Evolutionary conservation across 2,329 filamentous ascomycete species (phyloP), one percentile per base, ranked within the genome.

Genomic region (Tothia fuscella): DNA sequence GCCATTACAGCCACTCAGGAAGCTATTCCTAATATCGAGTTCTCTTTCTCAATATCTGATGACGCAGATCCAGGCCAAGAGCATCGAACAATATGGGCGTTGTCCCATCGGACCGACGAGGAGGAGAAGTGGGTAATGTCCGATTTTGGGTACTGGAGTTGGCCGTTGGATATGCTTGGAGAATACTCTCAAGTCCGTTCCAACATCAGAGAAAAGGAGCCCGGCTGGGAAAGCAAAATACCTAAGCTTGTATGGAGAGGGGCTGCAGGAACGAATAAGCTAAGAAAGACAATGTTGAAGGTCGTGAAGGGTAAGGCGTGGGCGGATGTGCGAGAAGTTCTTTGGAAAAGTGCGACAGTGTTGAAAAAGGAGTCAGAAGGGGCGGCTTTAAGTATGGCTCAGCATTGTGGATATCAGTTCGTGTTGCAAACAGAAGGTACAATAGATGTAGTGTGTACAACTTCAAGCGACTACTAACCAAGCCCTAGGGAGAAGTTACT

Each of bases 1-100:
- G 70, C 71, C 5, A 52, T 76, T 12, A 49, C 67, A 22, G 68
- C 73, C 9, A 65, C 68, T 5, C 69, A 70, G 0, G 54, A 61
- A 4, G 58, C 60, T 0, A 49, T 71, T 3, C 70, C 71, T 5
- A 61, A 74, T 51, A 70, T 69, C 17, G 57, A 70, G 48, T 67
- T 77, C 51, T 59, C 68, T 33, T 30, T 40, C 26, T 36, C 49
- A 26, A 25, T 41, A n/a, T 33, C 30, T 9, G 26, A 46, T 22
- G 13, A 7, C 12, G 20, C 33, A 20, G 13, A 38, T 19, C 13
- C 43, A 12, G 22, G 34, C 12, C 13, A 64, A 20, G 3, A 12
- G n/a, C 28, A 20, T 19, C 34, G 25, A 29, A 30, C 46, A 12
- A 36, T 47, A 13, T 50, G 49, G 48, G 41, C 36, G 2, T 45